Evolutionary conservation across 257 asterid genomes (phyloP), one percentile per base, ranked within the genome.

Genomic region (Nicotiana undulata): DNA sequence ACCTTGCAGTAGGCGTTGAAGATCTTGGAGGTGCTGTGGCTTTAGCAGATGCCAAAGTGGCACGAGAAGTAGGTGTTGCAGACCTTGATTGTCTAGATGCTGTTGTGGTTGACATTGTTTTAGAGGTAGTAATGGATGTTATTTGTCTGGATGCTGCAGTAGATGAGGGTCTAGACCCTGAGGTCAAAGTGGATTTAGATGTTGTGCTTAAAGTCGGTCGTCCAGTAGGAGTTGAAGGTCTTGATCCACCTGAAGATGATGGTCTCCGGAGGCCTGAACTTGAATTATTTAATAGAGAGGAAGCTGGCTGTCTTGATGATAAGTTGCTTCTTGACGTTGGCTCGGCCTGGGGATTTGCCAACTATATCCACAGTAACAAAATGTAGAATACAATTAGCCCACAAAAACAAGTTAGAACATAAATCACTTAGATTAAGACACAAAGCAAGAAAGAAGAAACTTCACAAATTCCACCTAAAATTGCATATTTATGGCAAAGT

Each of bases 141-240:
- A 88, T 81, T 83, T 84, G 59, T 87, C 63, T 93, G 55, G 98
- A 85, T 31, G 90, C 82, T 9, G 89, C 34, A 51, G 46, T 84
- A 49, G 89, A 53, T 68, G 93, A 85, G 67, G 93, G 61, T 82
- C 82, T 93, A 70, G 95, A 88, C 64, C 87, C 64, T 24, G 58
- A 70, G 9, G 76, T 31, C 44, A 67, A 13, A 31, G 46, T 49
- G 18, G 79, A 75, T 49, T 58, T 75, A 24, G 79, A 75, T 12
- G 88, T 76, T 12, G 88, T 78, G 85, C 86, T 88, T 67, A 89
- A 67, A 78, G 92, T 92, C 82, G 94, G 92, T 58, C 98, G 97
- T 28, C 97, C 97, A 0, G 98, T 91, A 66, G 98, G 99, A 24
- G 98, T 95, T 72, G 86, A 89, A 20, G 98, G 97, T 84, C 99